Base-by-base conservation (phyloP, 2,329 filamentous ascomycete species). In the Claviceps maximensis region DNA sequence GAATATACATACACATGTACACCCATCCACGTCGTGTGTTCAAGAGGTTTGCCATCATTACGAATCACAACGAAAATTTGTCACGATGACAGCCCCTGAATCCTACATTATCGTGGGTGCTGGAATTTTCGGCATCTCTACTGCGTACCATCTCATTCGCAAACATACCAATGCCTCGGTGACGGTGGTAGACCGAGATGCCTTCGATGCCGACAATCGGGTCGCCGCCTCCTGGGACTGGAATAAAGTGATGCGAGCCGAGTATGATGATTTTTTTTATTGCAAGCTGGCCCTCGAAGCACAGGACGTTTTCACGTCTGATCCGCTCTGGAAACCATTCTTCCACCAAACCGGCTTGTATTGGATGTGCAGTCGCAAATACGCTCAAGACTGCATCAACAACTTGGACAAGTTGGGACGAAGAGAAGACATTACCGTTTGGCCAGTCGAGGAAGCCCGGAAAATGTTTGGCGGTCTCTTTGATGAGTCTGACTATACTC, bases 181-280 rank as follows among this genome's bases (percentile, higher is more conserved):
- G 51, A 80, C 74, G 1, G 64, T 85, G 2, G 68, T 85, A 27
- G 81, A 85, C 66, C 74, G 78, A 15, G 71, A 76, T 54, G 69
- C 73, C 2, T 73, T 68, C 47, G 74, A 78, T 25, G 74, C 75
- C 1, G 67, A 71, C 0, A 66, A 62, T 51, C 68, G 70, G 3
- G 68, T 74, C 25, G 83, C 82, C 33, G 84, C 84, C 0, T 86
- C 84, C 0, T 84, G 80, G 71, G 84, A 88, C 67, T 82, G 82
- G 76, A 87, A 85, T 70, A 87, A 86, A 65, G 81, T 85, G 29
- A 74, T 87, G 17, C 80, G 83, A 53, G 80, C 82, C 48, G 83
- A 87, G 64, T 87, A 87, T 67, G 73, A 78, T 53, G 79, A 84
- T 59, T 67, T 78, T 1, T 65, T 80, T 17, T 87, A 87, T 69